phyloP scores from a whole-genome alignment of 179 eudicot species.

The Beta corolliflora region DNA sequence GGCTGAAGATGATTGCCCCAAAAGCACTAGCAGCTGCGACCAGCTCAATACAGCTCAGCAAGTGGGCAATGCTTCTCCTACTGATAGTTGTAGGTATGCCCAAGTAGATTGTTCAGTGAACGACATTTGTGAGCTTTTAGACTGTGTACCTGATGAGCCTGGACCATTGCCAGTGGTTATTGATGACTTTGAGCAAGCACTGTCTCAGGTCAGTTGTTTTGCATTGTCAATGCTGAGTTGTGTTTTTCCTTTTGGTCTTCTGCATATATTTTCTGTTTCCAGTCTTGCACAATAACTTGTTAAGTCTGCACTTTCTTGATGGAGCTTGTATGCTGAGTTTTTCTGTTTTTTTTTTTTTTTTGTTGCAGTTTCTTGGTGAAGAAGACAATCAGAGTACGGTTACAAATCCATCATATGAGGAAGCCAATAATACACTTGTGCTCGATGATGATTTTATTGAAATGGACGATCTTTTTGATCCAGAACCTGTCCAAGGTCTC shows the following conservation, averaged over 20 bases:
- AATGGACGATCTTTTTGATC: constrained; percentile 44
- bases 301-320: not conserved
- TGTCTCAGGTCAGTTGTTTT: constrained; percentile 35
- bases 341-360: not conserved
- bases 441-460: constrained; percentile 43
- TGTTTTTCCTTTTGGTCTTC: not conserved
- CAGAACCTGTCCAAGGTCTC: constrained; percentile 28
- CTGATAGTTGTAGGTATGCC: constrained; percentile 22
- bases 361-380: constrained; percentile 33
- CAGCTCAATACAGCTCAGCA: constrained; percentile 29
- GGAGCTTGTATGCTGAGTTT: constrained; percentile 15
- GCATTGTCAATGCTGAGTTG: not conserved
- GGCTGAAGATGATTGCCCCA: constrained; percentile 55
- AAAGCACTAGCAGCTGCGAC: constrained; percentile 12
- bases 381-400: constrained; percentile 27
- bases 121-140: constrained; percentile 55
- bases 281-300: not conserved
- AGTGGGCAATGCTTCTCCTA: constrained; percentile 23
- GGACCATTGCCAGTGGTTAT: constrained; percentile 31
- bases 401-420: constrained; percentile 23
- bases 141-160: constrained; percentile 34
- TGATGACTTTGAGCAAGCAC: constrained; percentile 32
- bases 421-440: not conserved
- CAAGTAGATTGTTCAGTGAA: constrained; percentile 28
- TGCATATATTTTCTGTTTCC: too few relatives aligned